Percentiles rank a stretch among this genome's conserved stretches.
phyloP scores from a whole-genome alignment of 163 green algal species.

The Coccomyxa subellipsoidea region DNA sequence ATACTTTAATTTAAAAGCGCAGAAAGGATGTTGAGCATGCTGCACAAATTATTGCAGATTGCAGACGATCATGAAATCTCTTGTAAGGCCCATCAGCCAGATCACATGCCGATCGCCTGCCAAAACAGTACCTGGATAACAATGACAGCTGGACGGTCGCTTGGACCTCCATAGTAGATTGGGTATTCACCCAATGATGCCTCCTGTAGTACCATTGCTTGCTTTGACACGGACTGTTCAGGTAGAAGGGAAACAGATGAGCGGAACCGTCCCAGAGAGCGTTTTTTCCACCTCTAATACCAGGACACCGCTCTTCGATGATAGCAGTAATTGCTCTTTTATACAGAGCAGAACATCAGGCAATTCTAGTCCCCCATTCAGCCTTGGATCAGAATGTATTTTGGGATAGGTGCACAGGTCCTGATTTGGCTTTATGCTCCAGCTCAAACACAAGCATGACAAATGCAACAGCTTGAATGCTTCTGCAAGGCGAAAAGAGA shows the following conservation, averaged over 20 bases:
- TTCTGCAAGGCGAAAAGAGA: too few species aligned
- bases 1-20: too few species aligned
- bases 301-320: too few species aligned
- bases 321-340: too few species aligned
- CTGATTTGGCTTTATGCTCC: neutral
- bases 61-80: too few species aligned
- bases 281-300: too few species aligned
- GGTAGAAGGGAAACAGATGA: neutral
- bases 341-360: too few species aligned
- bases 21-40: too few species aligned
- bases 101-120: neutral
- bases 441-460: neutral
- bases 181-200: neutral
- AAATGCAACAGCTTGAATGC: neutral
- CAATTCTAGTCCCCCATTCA: neutral
- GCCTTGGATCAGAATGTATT: neutral
- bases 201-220: neutral
- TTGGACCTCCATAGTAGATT: neutral
- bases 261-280: too few species aligned
- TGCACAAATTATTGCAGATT: too few species aligned
- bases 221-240: neutral
- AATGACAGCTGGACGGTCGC: conserved; percentile 1
- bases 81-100: too few species aligned
- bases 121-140: neutral
- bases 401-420: neutral